phyloP scores from a whole-genome alignment of 805 yeast species.

The Jamesozyma jinghongensis region DNA sequence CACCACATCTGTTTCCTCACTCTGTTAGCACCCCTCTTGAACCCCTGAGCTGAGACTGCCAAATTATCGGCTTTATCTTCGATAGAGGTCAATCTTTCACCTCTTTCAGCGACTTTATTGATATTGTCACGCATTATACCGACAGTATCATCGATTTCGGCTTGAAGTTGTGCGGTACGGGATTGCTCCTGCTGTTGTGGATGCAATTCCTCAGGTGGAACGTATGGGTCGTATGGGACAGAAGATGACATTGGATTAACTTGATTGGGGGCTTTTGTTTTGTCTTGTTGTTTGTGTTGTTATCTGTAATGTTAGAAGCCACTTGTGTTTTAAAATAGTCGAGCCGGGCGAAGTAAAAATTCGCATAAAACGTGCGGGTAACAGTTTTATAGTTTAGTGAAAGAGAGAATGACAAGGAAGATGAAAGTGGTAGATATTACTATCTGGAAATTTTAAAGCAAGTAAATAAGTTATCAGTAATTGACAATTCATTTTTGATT shows the following conservation, averaged over 20 bases:
- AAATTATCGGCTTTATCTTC: constrained; percentile 90
- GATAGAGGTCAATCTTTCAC: constrained; percentile 84
- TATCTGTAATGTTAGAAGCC: background rate
- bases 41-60: constrained; percentile 87
- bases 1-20: constrained; percentile 99
- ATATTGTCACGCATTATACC: constrained; percentile 97
- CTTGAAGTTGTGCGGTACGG: constrained; percentile 76
- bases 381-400: too few species aligned
- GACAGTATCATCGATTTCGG: constrained; percentile 92
- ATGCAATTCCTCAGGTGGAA: constrained; percentile 46
- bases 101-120: constrained; percentile 87
- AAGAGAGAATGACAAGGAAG: too few species aligned
- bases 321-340: too few species aligned
- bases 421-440: too few species aligned
- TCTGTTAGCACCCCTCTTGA: constrained; percentile 92
- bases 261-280: background rate
- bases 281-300: background rate
- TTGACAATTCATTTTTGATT: too few species aligned
- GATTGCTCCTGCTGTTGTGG: constrained; percentile 21
- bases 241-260: constrained; percentile 52
- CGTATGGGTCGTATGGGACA: constrained; percentile 79
- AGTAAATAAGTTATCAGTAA: too few species aligned
- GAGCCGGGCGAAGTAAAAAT: too few species aligned
- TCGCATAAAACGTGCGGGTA: too few species aligned
- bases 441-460: too few species aligned